Conservation (phyloP, 2,329 filamentous ascomycete genomes). For the Zasmidium angulare region DNA sequence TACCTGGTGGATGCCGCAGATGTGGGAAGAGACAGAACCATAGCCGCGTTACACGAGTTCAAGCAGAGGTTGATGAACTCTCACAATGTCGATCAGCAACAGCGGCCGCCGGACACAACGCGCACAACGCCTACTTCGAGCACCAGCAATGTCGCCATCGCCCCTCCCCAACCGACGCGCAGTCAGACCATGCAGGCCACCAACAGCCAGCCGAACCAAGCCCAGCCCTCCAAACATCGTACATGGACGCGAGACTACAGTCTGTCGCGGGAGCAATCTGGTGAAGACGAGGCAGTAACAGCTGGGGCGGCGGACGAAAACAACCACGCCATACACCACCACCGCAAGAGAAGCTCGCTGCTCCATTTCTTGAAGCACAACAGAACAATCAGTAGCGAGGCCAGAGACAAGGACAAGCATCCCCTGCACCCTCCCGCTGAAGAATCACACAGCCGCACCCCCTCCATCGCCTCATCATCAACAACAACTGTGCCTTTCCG, state of each 20-base stretch:
- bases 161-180: constrained; percentile 6
- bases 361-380: constrained; percentile 29
- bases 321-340: constrained; percentile 10
- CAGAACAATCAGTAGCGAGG: constrained; percentile 21
- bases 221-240: constrained; percentile 1
- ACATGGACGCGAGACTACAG: constrained; percentile 10
- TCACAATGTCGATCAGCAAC: not conserved
- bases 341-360: constrained; percentile 29
- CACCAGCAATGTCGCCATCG: constrained; percentile 10
- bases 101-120: not conserved
- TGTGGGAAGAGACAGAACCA: constrained; percentile 30
- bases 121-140: constrained; percentile 16
- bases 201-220: constrained; percentile 4
- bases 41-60: constrained; percentile 30
- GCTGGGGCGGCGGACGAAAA: constrained; percentile 27
- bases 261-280: constrained; percentile 23
- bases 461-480: constrained; percentile 1
- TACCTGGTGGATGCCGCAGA: constrained; percentile 34
- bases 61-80: constrained; percentile 29
- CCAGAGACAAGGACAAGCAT: constrained; percentile 13
- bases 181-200: constrained; percentile 5
- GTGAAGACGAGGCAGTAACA: constrained; percentile 26
- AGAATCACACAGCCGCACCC: constrained; percentile 13
- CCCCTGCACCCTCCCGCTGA: constrained; percentile 4
- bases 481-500: constrained; percentile 9